Evolutionary conservation across 1,284 basidiomycete species (phyloP).

Genomic region (Amylostereum areolatum): DNA sequence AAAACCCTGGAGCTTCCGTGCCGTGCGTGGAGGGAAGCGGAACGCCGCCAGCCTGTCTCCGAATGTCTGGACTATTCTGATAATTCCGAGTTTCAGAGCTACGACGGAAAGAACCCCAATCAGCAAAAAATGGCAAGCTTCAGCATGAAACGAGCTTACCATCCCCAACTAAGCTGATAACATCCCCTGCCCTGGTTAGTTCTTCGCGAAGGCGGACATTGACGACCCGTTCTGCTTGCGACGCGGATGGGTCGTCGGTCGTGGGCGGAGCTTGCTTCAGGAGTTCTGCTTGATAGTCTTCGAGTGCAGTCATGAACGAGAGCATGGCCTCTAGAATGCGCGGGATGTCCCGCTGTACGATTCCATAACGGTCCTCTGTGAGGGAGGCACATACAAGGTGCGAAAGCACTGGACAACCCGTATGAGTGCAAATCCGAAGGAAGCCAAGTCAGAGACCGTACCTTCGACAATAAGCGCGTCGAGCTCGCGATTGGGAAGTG

Average conservation of each 20-base stretch:
- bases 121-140: not conserved
- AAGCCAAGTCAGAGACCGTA: conserved; percentile 23
- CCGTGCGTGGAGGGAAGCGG: conserved; percentile 65
- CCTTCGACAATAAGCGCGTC: conserved; percentile 56
- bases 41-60: conserved; percentile 70
- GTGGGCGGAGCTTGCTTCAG: conserved; percentile 29
- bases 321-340: conserved; percentile 72
- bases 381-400: conserved; percentile 68
- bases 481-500: conserved; percentile 51
- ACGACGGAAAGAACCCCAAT: conserved; percentile 10
- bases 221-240: conserved; percentile 22
- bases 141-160: conserved; percentile 38
- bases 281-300: conserved; percentile 52
- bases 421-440: not conserved
- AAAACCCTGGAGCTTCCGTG: conserved; percentile 63
- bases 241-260: conserved; percentile 26
- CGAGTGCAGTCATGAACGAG: conserved; percentile 59
- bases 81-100: conserved; percentile 69
- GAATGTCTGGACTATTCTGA: conserved; percentile 66
- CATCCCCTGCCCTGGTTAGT: conserved; percentile 45
- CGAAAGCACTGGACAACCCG: conserved; percentile 48
- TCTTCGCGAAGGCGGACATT: conserved; percentile 33
- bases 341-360: conserved; percentile 79
- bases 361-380: conserved; percentile 74
- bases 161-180: conserved; percentile 48